Conservation (phyloP, 805 yeast species). For the Tetrapisispora fleetii region DNA sequence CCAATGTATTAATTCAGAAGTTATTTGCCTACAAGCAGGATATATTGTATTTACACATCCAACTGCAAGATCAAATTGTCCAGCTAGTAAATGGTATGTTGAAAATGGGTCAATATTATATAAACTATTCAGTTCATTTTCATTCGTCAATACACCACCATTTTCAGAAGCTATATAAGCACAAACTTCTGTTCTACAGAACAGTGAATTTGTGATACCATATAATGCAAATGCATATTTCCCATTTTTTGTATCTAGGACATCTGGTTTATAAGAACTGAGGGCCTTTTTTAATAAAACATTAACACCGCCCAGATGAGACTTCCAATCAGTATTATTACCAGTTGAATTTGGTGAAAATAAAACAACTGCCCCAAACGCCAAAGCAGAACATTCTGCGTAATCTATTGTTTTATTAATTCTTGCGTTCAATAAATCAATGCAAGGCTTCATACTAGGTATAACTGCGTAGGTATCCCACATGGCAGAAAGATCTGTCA, state of each 20-base stretch:
- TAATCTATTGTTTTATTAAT: conserved; percentile 1
- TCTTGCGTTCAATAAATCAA: neutral
- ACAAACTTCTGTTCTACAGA: conserved; percentile 4
- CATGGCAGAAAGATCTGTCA: neutral
- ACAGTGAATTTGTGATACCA: conserved; percentile 4
- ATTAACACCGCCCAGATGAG: conserved; percentile 5
- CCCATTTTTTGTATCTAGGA: neutral
- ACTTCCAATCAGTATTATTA: conserved; percentile 5
- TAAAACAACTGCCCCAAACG: conserved; percentile 4
- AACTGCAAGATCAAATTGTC: neutral
- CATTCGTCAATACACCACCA: conserved; percentile 4
- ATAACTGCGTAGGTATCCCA: conserved; percentile 9
- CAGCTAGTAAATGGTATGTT: neutral
- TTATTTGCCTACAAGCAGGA: conserved; percentile 1
- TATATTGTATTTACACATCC: neutral
- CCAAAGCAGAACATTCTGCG: conserved; percentile 3
- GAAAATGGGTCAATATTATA: conserved; percentile 1
- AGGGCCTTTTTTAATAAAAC: conserved; percentile 2
- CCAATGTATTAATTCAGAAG: neutral
- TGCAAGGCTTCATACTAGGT: conserved; percentile 8
- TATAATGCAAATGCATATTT: conserved; percentile 3
- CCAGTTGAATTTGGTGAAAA: conserved; percentile 6
- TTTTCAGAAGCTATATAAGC: conserved; percentile 8
- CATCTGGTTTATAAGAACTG: neutral
- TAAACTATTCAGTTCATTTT: neutral